phyloP scores from a whole-genome alignment of 2,329 filamentous ascomycete species.

The Paraconiothyrium sp. region DNA sequence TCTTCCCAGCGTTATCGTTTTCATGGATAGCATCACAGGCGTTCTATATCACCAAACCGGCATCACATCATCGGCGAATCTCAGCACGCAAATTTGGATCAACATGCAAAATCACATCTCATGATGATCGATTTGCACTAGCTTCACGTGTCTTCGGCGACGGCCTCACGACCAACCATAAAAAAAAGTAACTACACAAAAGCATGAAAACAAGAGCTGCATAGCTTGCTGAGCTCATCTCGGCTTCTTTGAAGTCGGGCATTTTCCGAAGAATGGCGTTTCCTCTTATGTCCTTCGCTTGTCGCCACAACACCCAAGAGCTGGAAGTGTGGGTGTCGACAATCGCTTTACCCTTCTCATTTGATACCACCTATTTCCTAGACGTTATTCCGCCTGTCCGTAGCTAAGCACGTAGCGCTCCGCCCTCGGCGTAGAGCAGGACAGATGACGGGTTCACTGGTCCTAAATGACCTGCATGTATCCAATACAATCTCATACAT shows the following conservation, averaged over 20 bases:
- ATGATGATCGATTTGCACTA: slow-evolving; percentile 8
- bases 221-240: background rate
- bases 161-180: background rate
- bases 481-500: slow-evolving; percentile 9
- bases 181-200: background rate
- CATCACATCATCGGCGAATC: slow-evolving; percentile 7
- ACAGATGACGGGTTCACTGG: slow-evolving; percentile 37
- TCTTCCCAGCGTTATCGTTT: slow-evolving; percentile 18
- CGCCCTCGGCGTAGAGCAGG: slow-evolving; percentile 39
- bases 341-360: slow-evolving; percentile 32
- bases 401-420: slow-evolving; percentile 44
- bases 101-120: slow-evolving; percentile 9
- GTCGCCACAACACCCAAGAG: slow-evolving; percentile 46
- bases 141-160: slow-evolving; percentile 14
- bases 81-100: slow-evolving; percentile 10
- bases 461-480: slow-evolving; percentile 7
- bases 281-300: slow-evolving; percentile 29
- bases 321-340: slow-evolving; percentile 43
- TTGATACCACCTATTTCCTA: slow-evolving; percentile 27
- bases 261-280: slow-evolving; percentile 11
- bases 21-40: slow-evolving; percentile 44
- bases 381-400: slow-evolving; percentile 35
- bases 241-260: slow-evolving; percentile 2
- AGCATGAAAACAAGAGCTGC: background rate
- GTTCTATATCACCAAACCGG: slow-evolving; percentile 36